Evolutionary conservation across 1,284 basidiomycete species (phyloP).

Genomic region (Marasmius oreades): DNA sequence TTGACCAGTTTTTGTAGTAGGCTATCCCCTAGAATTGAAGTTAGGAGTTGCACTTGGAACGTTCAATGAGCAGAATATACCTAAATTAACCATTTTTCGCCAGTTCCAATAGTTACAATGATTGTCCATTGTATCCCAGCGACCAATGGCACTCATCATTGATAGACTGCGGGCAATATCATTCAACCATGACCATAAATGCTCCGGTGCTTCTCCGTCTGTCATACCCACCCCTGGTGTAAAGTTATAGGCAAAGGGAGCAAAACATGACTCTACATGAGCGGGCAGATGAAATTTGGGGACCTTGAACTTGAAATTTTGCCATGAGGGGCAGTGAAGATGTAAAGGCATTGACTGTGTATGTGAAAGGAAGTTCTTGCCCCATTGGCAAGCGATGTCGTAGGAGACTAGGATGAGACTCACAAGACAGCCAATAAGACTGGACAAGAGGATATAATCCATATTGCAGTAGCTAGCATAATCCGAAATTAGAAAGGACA

Average conservation of each 20-base stretch:
- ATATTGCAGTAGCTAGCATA: slow-evolving; percentile 18
- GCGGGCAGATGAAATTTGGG: slow-evolving; percentile 17
- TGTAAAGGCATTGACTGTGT: no score
- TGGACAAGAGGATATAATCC: slow-evolving; percentile 14
- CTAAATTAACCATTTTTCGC: slow-evolving; percentile 19
- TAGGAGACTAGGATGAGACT: slow-evolving; percentile 11
- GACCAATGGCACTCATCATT: slow-evolving; percentile 29
- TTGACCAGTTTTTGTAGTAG: neutral
- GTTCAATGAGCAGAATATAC: slow-evolving; percentile 8
- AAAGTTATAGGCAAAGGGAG: slow-evolving; percentile 19
- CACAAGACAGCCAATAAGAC: neutral
- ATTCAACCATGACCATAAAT: slow-evolving; percentile 25
- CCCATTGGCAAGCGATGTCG: slow-evolving; percentile 19
- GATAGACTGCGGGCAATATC: slow-evolving; percentile 19
- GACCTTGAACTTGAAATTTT: no score
- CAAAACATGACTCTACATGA: slow-evolving; percentile 12
- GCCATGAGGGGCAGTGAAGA: no score
- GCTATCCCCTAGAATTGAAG: neutral
- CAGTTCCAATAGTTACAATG: slow-evolving; percentile 26
- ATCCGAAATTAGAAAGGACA: no score
- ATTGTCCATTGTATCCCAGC: slow-evolving; percentile 27
- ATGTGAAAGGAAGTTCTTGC: slow-evolving; percentile 8
- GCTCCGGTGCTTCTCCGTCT: slow-evolving; percentile 27
- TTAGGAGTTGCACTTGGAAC: neutral
- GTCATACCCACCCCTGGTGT: slow-evolving; percentile 19